A percentile compares a stretch with the other conserved stretches of the same genome.
These are phyloP conservation scores for Desmodesmus armatus DNA, from an alignment of 139 green algal species.

Conservation along the genomic window DNA sequence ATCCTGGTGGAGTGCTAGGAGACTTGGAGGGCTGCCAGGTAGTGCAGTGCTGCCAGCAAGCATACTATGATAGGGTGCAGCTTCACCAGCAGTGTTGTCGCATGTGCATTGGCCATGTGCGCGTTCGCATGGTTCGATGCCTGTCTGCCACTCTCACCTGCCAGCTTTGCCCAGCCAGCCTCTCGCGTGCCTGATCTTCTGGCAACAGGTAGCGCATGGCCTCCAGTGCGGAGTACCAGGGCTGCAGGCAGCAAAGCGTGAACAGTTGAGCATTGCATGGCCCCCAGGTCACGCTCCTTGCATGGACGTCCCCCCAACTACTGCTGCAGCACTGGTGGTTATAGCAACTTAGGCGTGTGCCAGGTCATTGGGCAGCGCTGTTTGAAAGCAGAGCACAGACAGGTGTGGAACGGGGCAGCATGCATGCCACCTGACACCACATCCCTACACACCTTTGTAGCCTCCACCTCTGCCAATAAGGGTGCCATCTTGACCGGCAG, in stretches of 20 bases:
- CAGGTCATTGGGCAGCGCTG: background rate
- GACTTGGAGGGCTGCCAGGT: too few relatives aligned
- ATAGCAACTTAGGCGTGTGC: background rate
- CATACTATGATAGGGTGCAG: too few relatives aligned
- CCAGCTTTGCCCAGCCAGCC: conserved; percentile 55
- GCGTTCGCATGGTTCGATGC: too few relatives aligned
- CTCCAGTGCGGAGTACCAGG: conserved; percentile 79
- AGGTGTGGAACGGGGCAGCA: background rate
- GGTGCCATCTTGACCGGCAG: conserved; percentile 56
- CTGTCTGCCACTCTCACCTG: too few relatives aligned
- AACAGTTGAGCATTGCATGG: too few relatives aligned
- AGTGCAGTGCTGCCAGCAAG: too few relatives aligned
- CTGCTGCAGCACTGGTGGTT: too few relatives aligned
- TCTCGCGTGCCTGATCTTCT: conserved; percentile 69
- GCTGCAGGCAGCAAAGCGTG: conserved; percentile 48
- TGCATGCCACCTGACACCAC: background rate
- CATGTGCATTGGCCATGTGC: too few relatives aligned
- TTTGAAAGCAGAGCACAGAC: background rate
- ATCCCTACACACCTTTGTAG: conserved; percentile 38
- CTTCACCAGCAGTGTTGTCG: too few relatives aligned
- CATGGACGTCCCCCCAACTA: too few relatives aligned
- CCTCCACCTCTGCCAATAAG: conserved; percentile 67
- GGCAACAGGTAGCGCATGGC: conserved; percentile 64
- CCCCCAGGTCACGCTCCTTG: too few relatives aligned
- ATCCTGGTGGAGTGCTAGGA: too few relatives aligned